Percentiles rank a stretch among this genome's conserved stretches.
These are phyloP conservation scores for Tolypocladium ovalisporum DNA, from an alignment of 2,329 filamentous ascomycete species.

Conservation along the genomic window DNA sequence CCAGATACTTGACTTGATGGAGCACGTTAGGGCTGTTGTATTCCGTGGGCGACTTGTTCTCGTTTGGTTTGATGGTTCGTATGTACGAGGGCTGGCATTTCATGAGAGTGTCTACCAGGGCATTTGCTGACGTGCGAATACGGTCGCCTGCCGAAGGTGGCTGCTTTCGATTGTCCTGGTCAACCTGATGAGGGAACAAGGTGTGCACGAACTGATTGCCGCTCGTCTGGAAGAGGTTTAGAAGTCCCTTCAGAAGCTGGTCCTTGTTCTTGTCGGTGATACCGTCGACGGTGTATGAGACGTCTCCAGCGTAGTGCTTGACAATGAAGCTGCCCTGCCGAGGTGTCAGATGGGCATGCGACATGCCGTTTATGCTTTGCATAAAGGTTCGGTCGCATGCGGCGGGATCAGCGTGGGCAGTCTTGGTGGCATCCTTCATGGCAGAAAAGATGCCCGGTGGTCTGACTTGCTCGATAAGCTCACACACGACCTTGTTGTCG, in stretches of 20 bases:
- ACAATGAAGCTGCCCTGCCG: conserved; percentile 95
- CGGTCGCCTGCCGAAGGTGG: conserved; percentile 94
- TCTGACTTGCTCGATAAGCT: conserved; percentile 83
- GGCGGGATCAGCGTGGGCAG: conserved; percentile 89
- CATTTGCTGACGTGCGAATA: conserved; percentile 90
- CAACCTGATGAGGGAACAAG: conserved; percentile 84
- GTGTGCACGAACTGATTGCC: conserved; percentile 78
- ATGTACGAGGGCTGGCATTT: conserved; percentile 97
- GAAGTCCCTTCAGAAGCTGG: conserved; percentile 83
- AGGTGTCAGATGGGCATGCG: conserved; percentile 82
- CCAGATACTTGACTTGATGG: conserved; percentile 97
- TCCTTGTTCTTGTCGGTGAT: conserved; percentile 99
- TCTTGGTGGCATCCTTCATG: conserved; percentile 94
- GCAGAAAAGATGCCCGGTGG: conserved; percentile 91
- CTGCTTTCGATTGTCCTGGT: conserved; percentile 89
- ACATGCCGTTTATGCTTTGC: conserved; percentile 81
- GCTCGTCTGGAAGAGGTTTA: conserved; percentile 77
- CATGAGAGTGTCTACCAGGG: conserved; percentile 90
- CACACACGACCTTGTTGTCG: conserved; percentile 98
- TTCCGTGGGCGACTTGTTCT: conserved; percentile 91
- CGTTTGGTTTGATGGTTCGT: conserved; percentile 97
- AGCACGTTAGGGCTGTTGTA: conserved; percentile 88
- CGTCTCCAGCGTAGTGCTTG: conserved; percentile 97
- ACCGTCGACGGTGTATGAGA: conserved; percentile 85
- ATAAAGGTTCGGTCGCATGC: conserved; percentile 96